Conservation (phyloP, 2,329 filamentous ascomycete genomes). For the Graphilbum ipis-grandicollis region DNA sequence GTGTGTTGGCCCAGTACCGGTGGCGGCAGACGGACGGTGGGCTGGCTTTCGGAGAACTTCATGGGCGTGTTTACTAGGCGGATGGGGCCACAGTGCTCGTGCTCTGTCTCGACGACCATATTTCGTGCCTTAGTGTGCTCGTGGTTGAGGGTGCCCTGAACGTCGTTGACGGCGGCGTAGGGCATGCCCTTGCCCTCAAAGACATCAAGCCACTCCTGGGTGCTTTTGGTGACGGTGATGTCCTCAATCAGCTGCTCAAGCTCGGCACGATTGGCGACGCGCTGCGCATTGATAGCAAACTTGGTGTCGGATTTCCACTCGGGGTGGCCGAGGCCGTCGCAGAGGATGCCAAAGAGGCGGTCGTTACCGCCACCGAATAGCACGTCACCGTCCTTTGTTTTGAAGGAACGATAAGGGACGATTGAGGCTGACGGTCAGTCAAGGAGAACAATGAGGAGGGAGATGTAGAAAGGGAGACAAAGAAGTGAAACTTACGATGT, state of each 20-base stretch:
- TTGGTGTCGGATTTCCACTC: constrained; percentile 43
- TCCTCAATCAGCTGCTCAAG: constrained; percentile 67
- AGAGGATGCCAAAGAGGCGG: constrained; percentile 47
- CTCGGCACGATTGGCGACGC: constrained; percentile 54
- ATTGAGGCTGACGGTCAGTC: constrained; percentile 53
- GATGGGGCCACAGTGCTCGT: constrained; percentile 66
- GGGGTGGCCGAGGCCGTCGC: constrained; percentile 36
- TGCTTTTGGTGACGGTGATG: constrained; percentile 60
- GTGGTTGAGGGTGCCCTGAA: constrained; percentile 69
- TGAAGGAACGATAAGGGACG: constrained; percentile 81
- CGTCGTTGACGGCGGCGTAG: constrained; percentile 82
- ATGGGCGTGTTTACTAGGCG: constrained; percentile 88
- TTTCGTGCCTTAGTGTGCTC: constrained; percentile 67
- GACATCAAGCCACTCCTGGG: constrained; percentile 69
- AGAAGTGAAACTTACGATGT: constrained; percentile 48
- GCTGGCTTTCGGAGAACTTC: constrained; percentile 75
- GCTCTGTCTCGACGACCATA: constrained; percentile 83
- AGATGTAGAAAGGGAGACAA: background rate
- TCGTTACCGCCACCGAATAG: constrained; percentile 60
- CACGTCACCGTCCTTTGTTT: constrained; percentile 53
- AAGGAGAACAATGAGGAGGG: background rate
- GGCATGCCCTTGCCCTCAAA: constrained; percentile 89
- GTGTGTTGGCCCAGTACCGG: constrained; percentile 82
- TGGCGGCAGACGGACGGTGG: constrained; percentile 59
- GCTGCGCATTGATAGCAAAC: constrained; percentile 42